phyloP scores from a whole-genome alignment of 306 rosid genomes.

The Casuarina glauca region DNA sequence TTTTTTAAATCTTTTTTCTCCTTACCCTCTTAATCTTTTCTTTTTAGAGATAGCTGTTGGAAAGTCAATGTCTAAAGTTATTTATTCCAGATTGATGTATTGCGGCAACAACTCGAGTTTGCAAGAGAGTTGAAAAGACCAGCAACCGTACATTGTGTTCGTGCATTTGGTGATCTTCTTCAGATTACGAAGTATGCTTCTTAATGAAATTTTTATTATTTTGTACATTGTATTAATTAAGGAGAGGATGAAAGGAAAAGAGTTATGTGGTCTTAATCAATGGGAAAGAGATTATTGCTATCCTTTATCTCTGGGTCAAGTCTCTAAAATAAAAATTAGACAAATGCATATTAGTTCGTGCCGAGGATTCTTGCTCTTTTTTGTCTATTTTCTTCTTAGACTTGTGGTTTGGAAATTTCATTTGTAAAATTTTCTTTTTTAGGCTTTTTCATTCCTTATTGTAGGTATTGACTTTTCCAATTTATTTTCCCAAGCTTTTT shows the following conservation, averaged over 20 bases:
- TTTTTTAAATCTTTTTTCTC: not conserved
- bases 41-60: conserved; percentile 12
- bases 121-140: conserved; percentile 75
- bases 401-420: not conserved
- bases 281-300: not conserved
- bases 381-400: no score
- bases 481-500: no score
- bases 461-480: no score
- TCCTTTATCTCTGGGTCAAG: not conserved
- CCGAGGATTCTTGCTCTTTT: not conserved
- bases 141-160: conserved; percentile 84
- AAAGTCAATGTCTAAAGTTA: conserved; percentile 14
- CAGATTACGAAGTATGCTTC: conserved; percentile 68
- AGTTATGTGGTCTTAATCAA: not conserved
- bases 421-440: not conserved
- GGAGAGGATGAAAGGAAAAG: not conserved
- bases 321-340: not conserved
- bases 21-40: no score
- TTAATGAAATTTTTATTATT: conserved; percentile 7
- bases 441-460: no score
- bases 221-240: not conserved
- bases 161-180: conserved; percentile 88
- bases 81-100: conserved; percentile 64
- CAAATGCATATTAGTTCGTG: not conserved
- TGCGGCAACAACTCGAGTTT: conserved; percentile 75